Conservation (phyloP, 345 rosid genomes). For the Cardamine resedifolia region DNA sequence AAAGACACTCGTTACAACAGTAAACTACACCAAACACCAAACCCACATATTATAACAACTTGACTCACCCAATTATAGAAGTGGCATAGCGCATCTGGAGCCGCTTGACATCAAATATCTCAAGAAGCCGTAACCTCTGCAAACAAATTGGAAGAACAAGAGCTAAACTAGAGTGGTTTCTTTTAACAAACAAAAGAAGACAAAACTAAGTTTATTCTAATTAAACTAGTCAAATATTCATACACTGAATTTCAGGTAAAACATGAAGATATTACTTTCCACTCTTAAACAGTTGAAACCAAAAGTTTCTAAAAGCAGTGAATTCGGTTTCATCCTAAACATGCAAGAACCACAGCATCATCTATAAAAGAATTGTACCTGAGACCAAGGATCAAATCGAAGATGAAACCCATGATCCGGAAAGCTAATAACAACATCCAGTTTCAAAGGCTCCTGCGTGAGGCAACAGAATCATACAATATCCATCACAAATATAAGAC, state of each 20-base stretch:
- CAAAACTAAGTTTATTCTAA: not conserved
- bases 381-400: slow-evolving; percentile 99
- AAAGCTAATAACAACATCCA: slow-evolving; percentile 91
- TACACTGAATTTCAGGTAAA: not conserved
- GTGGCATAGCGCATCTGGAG: slow-evolving; percentile 92
- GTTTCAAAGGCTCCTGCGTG: slow-evolving; percentile 77
- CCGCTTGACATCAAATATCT: slow-evolving; percentile 83
- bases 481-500: not conserved
- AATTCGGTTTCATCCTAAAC: not conserved
- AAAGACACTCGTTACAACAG: not conserved
- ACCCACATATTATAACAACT: not conserved
- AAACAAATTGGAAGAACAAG: slow-evolving; percentile 24
- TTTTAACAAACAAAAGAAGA: slow-evolving; percentile 8
- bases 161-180: slow-evolving; percentile 2
- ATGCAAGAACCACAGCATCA: not conserved
- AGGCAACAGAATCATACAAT: not conserved
- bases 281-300: slow-evolving; percentile 2
- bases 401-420: slow-evolving; percentile 99
- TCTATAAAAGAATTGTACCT: slow-evolving; percentile 46
- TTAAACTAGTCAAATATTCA: not conserved
- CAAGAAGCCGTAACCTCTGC: slow-evolving; percentile 90
- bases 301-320: not conserved
- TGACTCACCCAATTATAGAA: slow-evolving; percentile 75
- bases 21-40: slow-evolving; percentile 18
- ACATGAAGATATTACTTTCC: not conserved